Base-by-base conservation (phyloP, 352 stramenopile genomes). In the Hyaloperonospora brassicae region DNA sequence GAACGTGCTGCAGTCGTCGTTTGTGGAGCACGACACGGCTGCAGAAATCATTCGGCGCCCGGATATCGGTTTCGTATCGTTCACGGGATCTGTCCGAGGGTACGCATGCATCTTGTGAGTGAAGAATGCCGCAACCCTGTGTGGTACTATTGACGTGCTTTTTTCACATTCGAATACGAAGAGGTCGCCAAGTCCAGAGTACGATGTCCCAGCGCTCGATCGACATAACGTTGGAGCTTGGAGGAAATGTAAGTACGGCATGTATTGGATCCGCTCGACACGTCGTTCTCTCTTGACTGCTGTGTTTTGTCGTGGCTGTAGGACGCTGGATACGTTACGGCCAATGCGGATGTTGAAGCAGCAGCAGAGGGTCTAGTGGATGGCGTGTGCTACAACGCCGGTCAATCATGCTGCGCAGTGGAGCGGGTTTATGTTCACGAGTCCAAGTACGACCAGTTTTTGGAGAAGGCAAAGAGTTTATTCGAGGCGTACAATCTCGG, bases 391-490 rank as follows among this genome's bases (percentile, higher is more conserved):
- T 93, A 87, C 64, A 93, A 93, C 59, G 76, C 82, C 2, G 84
- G 84, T 17, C 84, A 95, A 68, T 90, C 79, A 31, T 93, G 84
- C 67, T 91, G 82, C 53, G 79, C 70, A 50, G 70, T 89, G 44
- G 84, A 95, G 64, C 72, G 84, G 40, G 86, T 91, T 52, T 95
- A 90, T 55, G 84, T 95, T 34, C 82, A 95, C 52, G 74, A 84
- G 47, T 64, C 61, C 43, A 79, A 89, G 52, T 90, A 91, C 62
- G 76, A 95, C 57, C 54, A 70, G 52, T 95, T 95, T 42, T 47
- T 91, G 40, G 75, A 79, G 14, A 77, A 75, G 40, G 79, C 76
- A 5, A 74, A 72, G 41, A 71, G 62, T 10, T 70, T 88, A 38
- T 83, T 91, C 54, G 70, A 89, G 45, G 66, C 65, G 8, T 88